A percentile compares a stretch with the other conserved stretches of the same genome.
These are phyloP conservation scores for Cyberlindnera suaveolens DNA, from an alignment of 805 yeast genomes.

Conservation along the genomic window DNA sequence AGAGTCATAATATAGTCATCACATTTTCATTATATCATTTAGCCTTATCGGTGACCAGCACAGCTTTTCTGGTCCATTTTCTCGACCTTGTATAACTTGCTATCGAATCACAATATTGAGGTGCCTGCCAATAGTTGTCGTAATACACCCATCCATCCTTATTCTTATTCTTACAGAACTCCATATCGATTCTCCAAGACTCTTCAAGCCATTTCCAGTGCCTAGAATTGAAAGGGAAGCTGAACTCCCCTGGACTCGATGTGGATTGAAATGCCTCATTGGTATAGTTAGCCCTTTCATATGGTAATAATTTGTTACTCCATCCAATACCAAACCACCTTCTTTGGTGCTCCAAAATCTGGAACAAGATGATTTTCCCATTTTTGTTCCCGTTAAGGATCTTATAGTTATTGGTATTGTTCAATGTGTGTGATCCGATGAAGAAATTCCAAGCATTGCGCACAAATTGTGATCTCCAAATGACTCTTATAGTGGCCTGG, in stretches of 20 bases:
- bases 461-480: conserved; percentile 41
- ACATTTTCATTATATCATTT: background rate
- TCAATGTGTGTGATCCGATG: conserved; percentile 27
- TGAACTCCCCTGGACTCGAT: conserved; percentile 30
- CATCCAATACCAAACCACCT: conserved; percentile 61
- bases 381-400: conserved; percentile 35
- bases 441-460: conserved; percentile 32
- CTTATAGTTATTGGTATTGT: conserved; percentile 23
- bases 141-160: conserved; percentile 49
- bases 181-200: conserved; percentile 41
- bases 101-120: conserved; percentile 37
- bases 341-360: conserved; percentile 50
- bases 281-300: conserved; percentile 45
- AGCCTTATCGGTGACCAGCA: conserved; percentile 10
- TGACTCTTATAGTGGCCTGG: conserved; percentile 34
- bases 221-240: conserved; percentile 39
- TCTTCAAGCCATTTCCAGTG: conserved; percentile 56
- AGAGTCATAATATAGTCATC: background rate
- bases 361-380: conserved; percentile 44
- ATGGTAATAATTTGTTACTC: conserved; percentile 44
- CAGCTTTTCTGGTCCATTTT: conserved; percentile 45
- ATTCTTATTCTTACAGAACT: conserved; percentile 31
- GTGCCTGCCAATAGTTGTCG: conserved; percentile 45
- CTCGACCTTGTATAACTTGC: conserved; percentile 46
- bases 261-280: conserved; percentile 30